Conservation (phyloP, 352 stramenopile genomes). For the Globisporangium abappressorium region DNA sequence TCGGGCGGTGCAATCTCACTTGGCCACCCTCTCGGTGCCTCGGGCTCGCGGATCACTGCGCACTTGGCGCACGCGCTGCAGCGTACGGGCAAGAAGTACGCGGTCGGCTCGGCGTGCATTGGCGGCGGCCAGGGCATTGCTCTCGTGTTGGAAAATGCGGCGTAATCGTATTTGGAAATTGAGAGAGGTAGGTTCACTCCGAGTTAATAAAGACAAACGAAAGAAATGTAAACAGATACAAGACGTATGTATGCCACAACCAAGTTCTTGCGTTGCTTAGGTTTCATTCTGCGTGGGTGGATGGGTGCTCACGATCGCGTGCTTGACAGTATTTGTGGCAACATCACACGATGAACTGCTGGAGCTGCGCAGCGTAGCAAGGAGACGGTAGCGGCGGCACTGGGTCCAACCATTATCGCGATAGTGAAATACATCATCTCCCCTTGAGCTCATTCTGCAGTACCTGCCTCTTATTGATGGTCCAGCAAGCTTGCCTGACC, state of each 20-base stretch:
- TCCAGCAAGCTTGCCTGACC: no score
- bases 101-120: slow-evolving; percentile 97
- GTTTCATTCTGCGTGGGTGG: not conserved
- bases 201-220: not conserved
- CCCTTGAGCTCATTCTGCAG: not conserved
- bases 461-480: no score
- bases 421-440: not conserved
- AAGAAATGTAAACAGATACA: slow-evolving; percentile 1
- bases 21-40: slow-evolving; percentile 96
- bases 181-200: slow-evolving; percentile 1
- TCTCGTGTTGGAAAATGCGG: slow-evolving; percentile 92
- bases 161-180: slow-evolving; percentile 30
- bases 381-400: not conserved
- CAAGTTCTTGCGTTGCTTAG: not conserved
- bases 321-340: not conserved
- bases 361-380: not conserved
- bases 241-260: not conserved
- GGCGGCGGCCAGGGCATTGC: slow-evolving; percentile 98
- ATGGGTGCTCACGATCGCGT: not conserved
- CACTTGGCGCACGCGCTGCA: slow-evolving; percentile 89
- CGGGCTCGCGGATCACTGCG: slow-evolving; percentile 90
- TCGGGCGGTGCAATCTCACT: slow-evolving; percentile 95
- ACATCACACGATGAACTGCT: not conserved
- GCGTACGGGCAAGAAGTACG: slow-evolving; percentile 89
- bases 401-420: not conserved